These are phyloP conservation scores for Candolleomyces eurysporus DNA, from an alignment of 768 basidiomycete species.

Conservation along the genomic window DNA sequence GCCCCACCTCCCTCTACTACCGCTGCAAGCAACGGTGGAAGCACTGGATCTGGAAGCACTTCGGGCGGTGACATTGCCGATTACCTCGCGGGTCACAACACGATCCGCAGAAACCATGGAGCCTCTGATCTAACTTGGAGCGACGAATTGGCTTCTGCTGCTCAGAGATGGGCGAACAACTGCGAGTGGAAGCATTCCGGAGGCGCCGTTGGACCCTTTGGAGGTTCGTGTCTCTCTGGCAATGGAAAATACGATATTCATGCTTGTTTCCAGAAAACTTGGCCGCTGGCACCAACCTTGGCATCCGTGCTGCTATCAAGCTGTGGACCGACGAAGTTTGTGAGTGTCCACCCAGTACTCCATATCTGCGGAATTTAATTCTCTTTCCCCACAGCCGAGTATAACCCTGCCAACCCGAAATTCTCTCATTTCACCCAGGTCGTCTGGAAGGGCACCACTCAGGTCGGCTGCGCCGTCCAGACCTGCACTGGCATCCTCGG, in stretches of 20 bases:
- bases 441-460: slow-evolving; percentile 58
- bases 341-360: slow-evolving; percentile 31
- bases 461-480: slow-evolving; percentile 54
- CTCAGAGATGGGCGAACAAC: slow-evolving; percentile 65
- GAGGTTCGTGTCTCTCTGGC: slow-evolving; percentile 39
- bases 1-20: slow-evolving; percentile 16
- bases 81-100: slow-evolving; percentile 64
- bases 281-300: slow-evolving; percentile 64
- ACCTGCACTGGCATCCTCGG: slow-evolving; percentile 51
- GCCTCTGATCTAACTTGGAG: slow-evolving; percentile 66
- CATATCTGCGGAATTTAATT: background rate
- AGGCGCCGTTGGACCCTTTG: slow-evolving; percentile 60
- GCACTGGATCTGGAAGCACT: slow-evolving; percentile 11
- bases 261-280: slow-evolving; percentile 53
- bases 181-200: slow-evolving; percentile 72
- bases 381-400: slow-evolving; percentile 25
- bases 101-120: slow-evolving; percentile 58
- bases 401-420: slow-evolving; percentile 44
- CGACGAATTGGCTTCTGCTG: slow-evolving; percentile 54
- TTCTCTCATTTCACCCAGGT: slow-evolving; percentile 62
- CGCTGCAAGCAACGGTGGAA: slow-evolving; percentile 7
- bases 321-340: slow-evolving; percentile 69
- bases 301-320: slow-evolving; percentile 48
- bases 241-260: background rate
- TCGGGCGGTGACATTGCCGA: slow-evolving; percentile 41